These are phyloP conservation scores for Boletellus emodensis DNA, from an alignment of 768 basidiomycete genomes.

Conservation along the genomic window DNA sequence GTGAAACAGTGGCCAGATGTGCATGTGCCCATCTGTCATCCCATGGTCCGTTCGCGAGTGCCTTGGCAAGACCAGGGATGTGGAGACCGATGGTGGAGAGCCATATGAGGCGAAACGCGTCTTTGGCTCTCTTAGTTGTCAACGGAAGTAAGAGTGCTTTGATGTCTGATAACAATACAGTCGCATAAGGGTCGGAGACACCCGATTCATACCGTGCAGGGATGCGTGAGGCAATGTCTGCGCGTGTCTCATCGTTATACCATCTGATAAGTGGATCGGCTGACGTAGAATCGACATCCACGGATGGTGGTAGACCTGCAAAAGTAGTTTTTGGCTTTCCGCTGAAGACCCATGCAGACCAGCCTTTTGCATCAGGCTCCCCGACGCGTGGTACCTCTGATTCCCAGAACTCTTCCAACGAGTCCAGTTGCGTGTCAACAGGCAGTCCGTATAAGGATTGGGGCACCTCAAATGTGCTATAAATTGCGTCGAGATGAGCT, in stretches of 20 bases:
- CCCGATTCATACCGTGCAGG: constrained; percentile 54
- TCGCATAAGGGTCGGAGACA: constrained; percentile 65
- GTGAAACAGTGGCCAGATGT: constrained; percentile 42
- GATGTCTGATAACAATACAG: constrained; percentile 71
- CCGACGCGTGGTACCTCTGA: constrained; percentile 74
- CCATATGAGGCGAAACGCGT: constrained; percentile 64
- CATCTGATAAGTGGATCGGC: constrained; percentile 68
- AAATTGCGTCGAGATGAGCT: constrained; percentile 6
- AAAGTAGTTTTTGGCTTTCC: constrained; percentile 34
- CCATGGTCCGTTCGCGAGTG: constrained; percentile 41
- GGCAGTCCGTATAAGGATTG: constrained; percentile 39
- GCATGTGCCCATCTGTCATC: constrained; percentile 68
- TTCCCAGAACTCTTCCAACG: constrained; percentile 83
- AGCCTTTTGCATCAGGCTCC: constrained; percentile 62
- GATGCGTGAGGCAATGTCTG: constrained; percentile 41
- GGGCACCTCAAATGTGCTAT: constrained; percentile 60
- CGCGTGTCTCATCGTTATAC: constrained; percentile 51
- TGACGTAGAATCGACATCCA: constrained; percentile 24
- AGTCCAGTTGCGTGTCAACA: constrained; percentile 47
- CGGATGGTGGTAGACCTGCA: constrained; percentile 8
- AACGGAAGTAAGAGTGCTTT: constrained; percentile 51
- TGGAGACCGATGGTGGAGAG: constrained; percentile 67
- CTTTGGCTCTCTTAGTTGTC: constrained; percentile 41
- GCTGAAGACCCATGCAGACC: constrained; percentile 57
- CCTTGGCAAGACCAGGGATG: constrained; percentile 58